These are phyloP conservation scores for Colletotrichum graminicola DNA, from an alignment of 2,329 filamentous ascomycete genomes.

Conservation along the genomic window DNA sequence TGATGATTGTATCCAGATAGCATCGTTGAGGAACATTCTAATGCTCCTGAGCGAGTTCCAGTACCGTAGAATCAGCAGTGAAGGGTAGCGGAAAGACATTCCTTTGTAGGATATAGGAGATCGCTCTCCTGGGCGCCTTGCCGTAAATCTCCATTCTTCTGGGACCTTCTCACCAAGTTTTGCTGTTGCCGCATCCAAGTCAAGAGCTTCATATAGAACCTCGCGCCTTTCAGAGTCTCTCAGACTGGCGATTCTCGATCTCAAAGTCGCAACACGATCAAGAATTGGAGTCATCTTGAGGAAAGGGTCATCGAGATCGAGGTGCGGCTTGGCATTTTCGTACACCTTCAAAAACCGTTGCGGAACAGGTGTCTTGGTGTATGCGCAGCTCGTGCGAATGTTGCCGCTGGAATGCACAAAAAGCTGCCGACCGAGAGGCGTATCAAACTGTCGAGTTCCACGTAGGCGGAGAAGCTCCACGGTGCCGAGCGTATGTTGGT, in stretches of 20 bases:
- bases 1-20: slow-evolving; percentile 34
- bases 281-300: slow-evolving; percentile 41
- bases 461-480: slow-evolving; percentile 47
- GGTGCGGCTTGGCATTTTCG: slow-evolving; percentile 27
- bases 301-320: slow-evolving; percentile 40
- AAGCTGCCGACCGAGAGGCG: slow-evolving; percentile 43
- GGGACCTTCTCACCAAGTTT: slow-evolving; percentile 18
- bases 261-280: slow-evolving; percentile 42
- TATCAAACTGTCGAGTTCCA: slow-evolving; percentile 44
- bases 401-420: slow-evolving; percentile 47
- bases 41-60: slow-evolving; percentile 47
- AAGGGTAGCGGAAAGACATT: slow-evolving; percentile 43
- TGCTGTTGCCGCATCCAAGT: slow-evolving; percentile 41
- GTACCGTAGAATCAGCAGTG: slow-evolving; percentile 43
- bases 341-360: slow-evolving; percentile 43
- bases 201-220: slow-evolving; percentile 43
- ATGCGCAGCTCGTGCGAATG: slow-evolving; percentile 47
- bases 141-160: slow-evolving; percentile 32
- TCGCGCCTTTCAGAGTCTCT: slow-evolving; percentile 24
- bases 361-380: slow-evolving; percentile 44
- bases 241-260: slow-evolving; percentile 27
- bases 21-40: slow-evolving; percentile 45
- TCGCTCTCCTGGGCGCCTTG: slow-evolving; percentile 14
- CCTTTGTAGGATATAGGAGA: slow-evolving; percentile 41
- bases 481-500: slow-evolving; percentile 45